These are phyloP conservation scores for Lithocarpus polystachyus DNA, from an alignment of 306 rosid species.

Conservation along the genomic window DNA sequence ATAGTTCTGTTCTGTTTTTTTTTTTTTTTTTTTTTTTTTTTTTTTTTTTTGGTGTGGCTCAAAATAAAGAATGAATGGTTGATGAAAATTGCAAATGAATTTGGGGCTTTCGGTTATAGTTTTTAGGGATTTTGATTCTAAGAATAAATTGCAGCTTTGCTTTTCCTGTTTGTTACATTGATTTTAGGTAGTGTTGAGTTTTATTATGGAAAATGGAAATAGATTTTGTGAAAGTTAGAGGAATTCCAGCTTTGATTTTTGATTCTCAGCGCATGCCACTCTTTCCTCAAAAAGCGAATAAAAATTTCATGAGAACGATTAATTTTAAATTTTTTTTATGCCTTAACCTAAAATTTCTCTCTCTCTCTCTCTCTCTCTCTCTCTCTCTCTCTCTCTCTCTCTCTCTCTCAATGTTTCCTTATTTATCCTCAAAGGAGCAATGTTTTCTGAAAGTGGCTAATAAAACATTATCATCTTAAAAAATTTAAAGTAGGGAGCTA, in stretches of 20 bases:
- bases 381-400: not conserved
- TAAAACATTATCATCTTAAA: not conserved
- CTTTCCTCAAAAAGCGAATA: not conserved
- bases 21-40: no score
- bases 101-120: no score
- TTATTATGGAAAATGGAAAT: no score
- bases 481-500: not conserved
- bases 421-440: not conserved
- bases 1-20: no score
- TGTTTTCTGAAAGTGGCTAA: not conserved
- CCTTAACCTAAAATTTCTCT: not conserved
- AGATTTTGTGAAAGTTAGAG: not conserved
- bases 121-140: no score
- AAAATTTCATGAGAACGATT: not conserved
- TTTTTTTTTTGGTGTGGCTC: no score
- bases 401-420: not conserved
- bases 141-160: no score
- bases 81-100: no score
- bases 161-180: no score
- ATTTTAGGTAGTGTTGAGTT: no score
- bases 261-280: not conserved
- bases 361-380: no score
- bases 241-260: not conserved
- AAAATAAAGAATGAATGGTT: no score
- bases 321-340: not conserved